Evolutionary conservation across 148 eudicot genomes (phyloP).

Genomic region (Agrostemma githago): DNA sequence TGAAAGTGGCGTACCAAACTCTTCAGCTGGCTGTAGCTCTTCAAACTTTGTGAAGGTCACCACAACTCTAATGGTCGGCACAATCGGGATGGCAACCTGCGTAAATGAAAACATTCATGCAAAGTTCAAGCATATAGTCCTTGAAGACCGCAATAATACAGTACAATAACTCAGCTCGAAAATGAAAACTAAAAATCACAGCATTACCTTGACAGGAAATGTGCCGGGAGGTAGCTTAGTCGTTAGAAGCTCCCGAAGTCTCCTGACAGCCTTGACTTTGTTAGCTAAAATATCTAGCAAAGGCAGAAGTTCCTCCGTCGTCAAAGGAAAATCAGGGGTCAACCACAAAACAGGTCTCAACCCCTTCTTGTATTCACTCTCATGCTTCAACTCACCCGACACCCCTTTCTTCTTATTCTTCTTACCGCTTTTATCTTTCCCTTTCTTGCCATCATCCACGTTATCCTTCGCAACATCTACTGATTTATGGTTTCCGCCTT

Average conservation of each 20-base stretch:
- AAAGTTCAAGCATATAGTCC: background rate
- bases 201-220: conserved; percentile 84
- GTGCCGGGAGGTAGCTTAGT: conserved; percentile 86
- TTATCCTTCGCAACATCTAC: conserved; percentile 51
- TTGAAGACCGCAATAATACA: background rate
- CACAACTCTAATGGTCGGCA: conserved; percentile 87
- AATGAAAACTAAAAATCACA: background rate
- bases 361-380: conserved; percentile 84
- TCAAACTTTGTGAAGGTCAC: conserved; percentile 92
- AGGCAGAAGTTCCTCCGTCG: conserved; percentile 85
- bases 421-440: conserved; percentile 56
- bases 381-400: conserved; percentile 50
- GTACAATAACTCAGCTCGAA: background rate
- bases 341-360: conserved; percentile 85
- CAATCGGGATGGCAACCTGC: conserved; percentile 92
- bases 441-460: conserved; percentile 42
- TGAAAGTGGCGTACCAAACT: conserved; percentile 84
- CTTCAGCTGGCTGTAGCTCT: conserved; percentile 75
- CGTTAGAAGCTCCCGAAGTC: conserved; percentile 85
- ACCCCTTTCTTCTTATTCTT: conserved; percentile 81
- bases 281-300: conserved; percentile 90
- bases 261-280: conserved; percentile 86
- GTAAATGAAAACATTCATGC: background rate
- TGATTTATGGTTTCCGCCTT: conserved; percentile 39
- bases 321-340: conserved; percentile 83